Evolutionary conservation across 202 grass and related monocot species (phyloP).

Genomic region (Miscanthus sacchariflorus): DNA sequence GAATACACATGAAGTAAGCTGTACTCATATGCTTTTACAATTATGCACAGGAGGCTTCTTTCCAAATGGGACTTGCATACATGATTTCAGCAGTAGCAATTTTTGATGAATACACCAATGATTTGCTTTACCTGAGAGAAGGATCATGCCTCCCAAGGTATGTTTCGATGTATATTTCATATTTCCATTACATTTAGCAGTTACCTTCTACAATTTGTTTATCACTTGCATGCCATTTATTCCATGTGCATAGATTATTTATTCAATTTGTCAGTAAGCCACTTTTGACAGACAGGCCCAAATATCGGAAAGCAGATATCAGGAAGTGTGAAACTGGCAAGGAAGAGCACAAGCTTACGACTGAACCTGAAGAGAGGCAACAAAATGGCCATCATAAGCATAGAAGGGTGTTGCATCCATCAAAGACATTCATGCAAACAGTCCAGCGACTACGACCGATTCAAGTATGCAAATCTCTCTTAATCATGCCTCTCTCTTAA

Average conservation of each 20-base stretch:
- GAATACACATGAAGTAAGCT: neutral
- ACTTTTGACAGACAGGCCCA: slow-evolving; percentile 73
- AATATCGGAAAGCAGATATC: slow-evolving; percentile 69
- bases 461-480: slow-evolving; percentile 53
- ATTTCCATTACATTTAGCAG: neutral
- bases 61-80: slow-evolving; percentile 81
- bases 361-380: slow-evolving; percentile 29
- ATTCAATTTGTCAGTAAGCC: slow-evolving; percentile 36
- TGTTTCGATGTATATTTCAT: neutral
- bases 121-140: slow-evolving; percentile 94
- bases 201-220: slow-evolving; percentile 1
- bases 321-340: slow-evolving; percentile 36
- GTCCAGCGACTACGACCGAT: slow-evolving; percentile 76
- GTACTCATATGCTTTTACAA: slow-evolving; percentile 1
- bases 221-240: neutral
- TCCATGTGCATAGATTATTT: slow-evolving; percentile 30
- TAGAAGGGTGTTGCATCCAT: slow-evolving; percentile 48
- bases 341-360: slow-evolving; percentile 25
- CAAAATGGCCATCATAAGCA: slow-evolving; percentile 43
- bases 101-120: slow-evolving; percentile 94
- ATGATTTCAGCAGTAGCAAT: slow-evolving; percentile 75
- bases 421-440: slow-evolving; percentile 68
- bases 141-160: slow-evolving; percentile 94
- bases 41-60: slow-evolving; percentile 65
- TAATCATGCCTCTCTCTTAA: neutral